These are phyloP conservation scores for Juncus inflexus DNA, from an alignment of 176 grass and related monocot species.

Conservation along the genomic window DNA sequence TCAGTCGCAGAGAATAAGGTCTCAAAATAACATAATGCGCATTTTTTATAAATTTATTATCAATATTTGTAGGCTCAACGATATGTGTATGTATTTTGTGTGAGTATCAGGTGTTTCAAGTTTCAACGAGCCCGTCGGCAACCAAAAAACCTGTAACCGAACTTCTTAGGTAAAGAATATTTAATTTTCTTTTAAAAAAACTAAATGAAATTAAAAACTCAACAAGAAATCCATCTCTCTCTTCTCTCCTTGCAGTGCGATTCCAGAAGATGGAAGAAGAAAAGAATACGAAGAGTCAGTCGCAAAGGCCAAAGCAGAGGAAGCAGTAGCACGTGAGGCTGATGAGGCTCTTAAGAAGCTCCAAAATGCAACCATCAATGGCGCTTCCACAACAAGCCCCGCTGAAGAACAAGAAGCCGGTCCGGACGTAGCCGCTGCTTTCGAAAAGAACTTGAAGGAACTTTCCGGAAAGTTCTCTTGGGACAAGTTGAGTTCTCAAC, in stretches of 20 bases:
- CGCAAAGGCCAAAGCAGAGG: constrained; percentile 61
- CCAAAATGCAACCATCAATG: constrained; percentile 22
- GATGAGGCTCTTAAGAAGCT: constrained; percentile 37
- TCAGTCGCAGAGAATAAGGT: constrained; percentile 87
- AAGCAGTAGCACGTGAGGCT: constrained; percentile 39
- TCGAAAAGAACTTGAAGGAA: constrained; percentile 54
- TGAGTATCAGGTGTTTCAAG: constrained; percentile 73
- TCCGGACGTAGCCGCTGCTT: constrained; percentile 41
- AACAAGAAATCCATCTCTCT: too few relatives aligned
- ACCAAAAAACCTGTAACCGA: constrained; percentile 55
- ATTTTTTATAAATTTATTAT: background rate
- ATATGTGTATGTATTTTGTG: too few relatives aligned
- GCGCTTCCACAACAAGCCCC: constrained; percentile 18
- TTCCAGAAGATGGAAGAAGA: constrained; percentile 87
- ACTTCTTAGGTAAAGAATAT: constrained; percentile 48
- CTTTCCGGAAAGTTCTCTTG: constrained; percentile 53
- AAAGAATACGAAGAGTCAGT: constrained; percentile 58
- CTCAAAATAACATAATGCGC: background rate
- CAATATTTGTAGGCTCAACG: background rate
- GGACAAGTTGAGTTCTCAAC: constrained; percentile 67
- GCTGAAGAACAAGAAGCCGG: background rate
- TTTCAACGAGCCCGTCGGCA: constrained; percentile 61
- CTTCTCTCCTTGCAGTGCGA: constrained; percentile 33
- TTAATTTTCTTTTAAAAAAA: constrained; percentile 6
- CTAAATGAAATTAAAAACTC: background rate